Evolutionary conservation across 2,329 filamentous ascomycete genomes (phyloP).

Genomic region (Pseudopithomyces maydicus): DNA sequence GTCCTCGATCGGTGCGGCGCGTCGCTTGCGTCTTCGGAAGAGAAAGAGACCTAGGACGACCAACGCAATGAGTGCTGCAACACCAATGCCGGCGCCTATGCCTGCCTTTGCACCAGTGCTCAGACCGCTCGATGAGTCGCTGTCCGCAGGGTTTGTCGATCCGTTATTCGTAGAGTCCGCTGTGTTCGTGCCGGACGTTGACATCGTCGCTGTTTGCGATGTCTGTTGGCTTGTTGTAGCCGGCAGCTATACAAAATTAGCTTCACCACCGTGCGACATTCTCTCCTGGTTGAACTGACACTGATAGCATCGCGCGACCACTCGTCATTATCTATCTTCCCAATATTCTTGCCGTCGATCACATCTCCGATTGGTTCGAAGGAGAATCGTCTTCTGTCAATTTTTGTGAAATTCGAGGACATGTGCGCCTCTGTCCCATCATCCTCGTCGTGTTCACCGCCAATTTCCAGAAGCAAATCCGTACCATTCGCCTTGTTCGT

Average conservation of each 20-base stretch:
- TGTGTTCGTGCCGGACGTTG: background rate
- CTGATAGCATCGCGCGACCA: slow-evolving; percentile 14
- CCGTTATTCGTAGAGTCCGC: background rate
- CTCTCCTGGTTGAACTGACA: background rate
- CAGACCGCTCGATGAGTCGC: slow-evolving; percentile 19
- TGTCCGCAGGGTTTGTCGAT: background rate
- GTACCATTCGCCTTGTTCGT: slow-evolving; percentile 24
- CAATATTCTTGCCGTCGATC: slow-evolving; percentile 11
- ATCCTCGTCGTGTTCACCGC: slow-evolving; percentile 10
- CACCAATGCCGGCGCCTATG: slow-evolving; percentile 23
- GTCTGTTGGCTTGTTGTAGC: background rate
- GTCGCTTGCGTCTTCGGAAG: slow-evolving; percentile 22
- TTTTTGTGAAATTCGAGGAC: slow-evolving; percentile 20
- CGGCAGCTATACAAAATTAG: background rate
- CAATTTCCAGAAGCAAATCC: slow-evolving; percentile 16
- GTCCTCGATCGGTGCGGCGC: background rate
- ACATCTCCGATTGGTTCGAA: slow-evolving; percentile 18
- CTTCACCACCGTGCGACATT: background rate
- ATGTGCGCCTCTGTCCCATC: slow-evolving; percentile 10
- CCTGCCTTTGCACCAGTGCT: slow-evolving; percentile 25
- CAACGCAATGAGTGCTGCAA: slow-evolving; percentile 44
- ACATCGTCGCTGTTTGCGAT: background rate
- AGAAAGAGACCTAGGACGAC: slow-evolving; percentile 69
- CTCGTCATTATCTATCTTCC: slow-evolving; percentile 16
- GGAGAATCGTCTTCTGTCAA: slow-evolving; percentile 17